Evolutionary conservation across 139 green algal genomes (phyloP).

Genomic region (Coccomyxa sp.): DNA sequence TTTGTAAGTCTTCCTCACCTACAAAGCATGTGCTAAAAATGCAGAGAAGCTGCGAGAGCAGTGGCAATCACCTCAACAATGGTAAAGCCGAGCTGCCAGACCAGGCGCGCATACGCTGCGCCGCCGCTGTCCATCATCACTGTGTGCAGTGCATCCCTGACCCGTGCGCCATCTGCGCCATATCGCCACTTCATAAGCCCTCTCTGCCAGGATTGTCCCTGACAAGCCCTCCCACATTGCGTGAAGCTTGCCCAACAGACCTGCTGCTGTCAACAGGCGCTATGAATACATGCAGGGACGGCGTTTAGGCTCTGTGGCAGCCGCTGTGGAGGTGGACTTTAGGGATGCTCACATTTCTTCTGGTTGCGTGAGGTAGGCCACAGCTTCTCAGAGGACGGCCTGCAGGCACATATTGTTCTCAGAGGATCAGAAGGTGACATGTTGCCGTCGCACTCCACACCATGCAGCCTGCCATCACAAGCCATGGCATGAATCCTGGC

Average conservation of each 20-base stretch:
- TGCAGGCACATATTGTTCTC: neutral
- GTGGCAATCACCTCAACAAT: neutral
- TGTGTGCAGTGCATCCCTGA: conserved; percentile 2
- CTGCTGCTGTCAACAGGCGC: no score
- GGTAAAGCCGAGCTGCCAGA: neutral
- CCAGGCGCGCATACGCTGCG: neutral
- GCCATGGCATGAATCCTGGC: no score
- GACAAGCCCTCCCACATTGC: neutral
- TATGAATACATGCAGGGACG: no score
- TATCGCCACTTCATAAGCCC: no score
- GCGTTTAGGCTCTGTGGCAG: no score
- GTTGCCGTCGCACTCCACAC: neutral
- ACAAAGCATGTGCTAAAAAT: neutral
- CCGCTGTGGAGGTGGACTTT: neutral
- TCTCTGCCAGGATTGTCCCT: no score
- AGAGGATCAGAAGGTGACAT: no score
- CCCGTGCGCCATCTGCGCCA: neutral
- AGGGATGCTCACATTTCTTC: conserved; percentile 9
- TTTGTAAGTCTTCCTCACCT: no score
- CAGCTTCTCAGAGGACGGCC: conserved; percentile 10
- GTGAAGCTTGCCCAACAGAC: neutral
- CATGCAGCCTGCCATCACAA: neutral
- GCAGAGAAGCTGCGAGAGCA: neutral
- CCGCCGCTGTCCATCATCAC: neutral
- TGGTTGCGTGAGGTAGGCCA: conserved; percentile 17